Conservation (phyloP, 495 filamentous ascomycete species). For the Aspergillus sparsus region DNA sequence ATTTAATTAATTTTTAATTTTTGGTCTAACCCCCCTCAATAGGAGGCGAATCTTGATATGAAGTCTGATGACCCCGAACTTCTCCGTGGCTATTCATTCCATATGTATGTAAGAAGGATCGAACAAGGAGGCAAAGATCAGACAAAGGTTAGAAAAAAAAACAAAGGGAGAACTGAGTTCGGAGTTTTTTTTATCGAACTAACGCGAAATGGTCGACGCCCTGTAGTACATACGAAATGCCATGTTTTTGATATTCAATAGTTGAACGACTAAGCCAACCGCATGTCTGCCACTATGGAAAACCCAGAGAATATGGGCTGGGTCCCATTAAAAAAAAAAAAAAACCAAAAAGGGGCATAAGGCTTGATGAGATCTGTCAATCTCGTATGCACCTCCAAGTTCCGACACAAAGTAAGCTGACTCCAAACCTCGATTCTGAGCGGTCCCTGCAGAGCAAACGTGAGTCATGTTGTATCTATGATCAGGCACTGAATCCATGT, state of each 20-base stretch:
- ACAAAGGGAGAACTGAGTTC: neutral
- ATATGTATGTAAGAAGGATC: too few relatives aligned
- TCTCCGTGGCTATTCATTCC: neutral
- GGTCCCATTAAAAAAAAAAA: neutral
- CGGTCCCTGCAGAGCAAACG: slow-evolving; percentile 17
- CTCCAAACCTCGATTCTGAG: neutral
- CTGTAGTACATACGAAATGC: neutral
- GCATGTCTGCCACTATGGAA: slow-evolving; percentile 13
- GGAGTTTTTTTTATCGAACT: neutral
- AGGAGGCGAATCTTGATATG: too few relatives aligned
- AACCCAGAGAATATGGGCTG: neutral
- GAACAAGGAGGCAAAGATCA: neutral
- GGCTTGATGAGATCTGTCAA: slow-evolving; percentile 15
- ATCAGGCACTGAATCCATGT: neutral
- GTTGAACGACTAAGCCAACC: slow-evolving; percentile 1
- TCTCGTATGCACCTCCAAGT: slow-evolving; percentile 8
- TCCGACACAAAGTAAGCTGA: slow-evolving; percentile 1
- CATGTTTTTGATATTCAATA: slow-evolving; percentile 2
- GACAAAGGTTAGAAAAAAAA: neutral
- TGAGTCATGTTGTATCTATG: slow-evolving; percentile 2
- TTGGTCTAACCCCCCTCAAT: neutral
- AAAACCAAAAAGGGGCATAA: slow-evolving; percentile 9
- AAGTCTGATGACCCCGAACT: neutral
- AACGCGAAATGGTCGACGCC: neutral
- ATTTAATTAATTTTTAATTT: too few relatives aligned